Base-by-base conservation (phyloP, 176 grass and related monocot genomes). In the Lolium perenne region DNA sequence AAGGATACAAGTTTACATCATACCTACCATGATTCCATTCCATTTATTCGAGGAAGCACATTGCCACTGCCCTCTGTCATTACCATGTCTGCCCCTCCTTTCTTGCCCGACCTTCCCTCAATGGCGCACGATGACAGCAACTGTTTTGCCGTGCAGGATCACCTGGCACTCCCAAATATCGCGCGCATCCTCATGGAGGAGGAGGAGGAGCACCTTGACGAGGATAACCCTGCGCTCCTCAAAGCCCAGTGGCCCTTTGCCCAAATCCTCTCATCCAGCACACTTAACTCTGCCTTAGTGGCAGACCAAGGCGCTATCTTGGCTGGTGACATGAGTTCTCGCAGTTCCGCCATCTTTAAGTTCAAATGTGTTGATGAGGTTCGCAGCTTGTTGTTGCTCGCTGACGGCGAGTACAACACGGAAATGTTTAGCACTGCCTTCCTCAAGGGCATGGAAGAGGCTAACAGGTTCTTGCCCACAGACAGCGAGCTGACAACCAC, bases 401-500 rank as follows among this genome's bases (percentile, higher is more conserved):
- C 72, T 16, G 47, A 75, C 16, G 72, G 14, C 47, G 72, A 75
- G 47, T 75, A 75, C 72, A 75, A 8, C 72, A 82, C 15, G 4
- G 41, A 64, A 21, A 32, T 64, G 21, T 80, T 80, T 47, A 32
- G 59, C 59, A 65, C 9, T 29, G 76, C 67, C 2, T 89, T 92
- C 59, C 23, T 60, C 21, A 93, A 84, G 85, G 88, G 86, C 62
- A 25, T 80, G 82, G 84, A 91, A 86, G 91, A 93, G 85, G 91
- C 88, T 2, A 86, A 65, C 59, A 85, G 74, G 67, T 93, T 95
- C 70, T 86, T 95, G 74, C 94, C 89, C 14, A 86, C 71, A 57
- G 20, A 72, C 9, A 83, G 53, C 22, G 10, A 82, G 54, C 29
- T 78, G 84, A 11, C 40, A 54, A 22, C 73, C 73, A 55, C 49